These are phyloP conservation scores for Telfairia occidentalis DNA, from an alignment of 331 rosid genomes.

Conservation along the genomic window DNA sequence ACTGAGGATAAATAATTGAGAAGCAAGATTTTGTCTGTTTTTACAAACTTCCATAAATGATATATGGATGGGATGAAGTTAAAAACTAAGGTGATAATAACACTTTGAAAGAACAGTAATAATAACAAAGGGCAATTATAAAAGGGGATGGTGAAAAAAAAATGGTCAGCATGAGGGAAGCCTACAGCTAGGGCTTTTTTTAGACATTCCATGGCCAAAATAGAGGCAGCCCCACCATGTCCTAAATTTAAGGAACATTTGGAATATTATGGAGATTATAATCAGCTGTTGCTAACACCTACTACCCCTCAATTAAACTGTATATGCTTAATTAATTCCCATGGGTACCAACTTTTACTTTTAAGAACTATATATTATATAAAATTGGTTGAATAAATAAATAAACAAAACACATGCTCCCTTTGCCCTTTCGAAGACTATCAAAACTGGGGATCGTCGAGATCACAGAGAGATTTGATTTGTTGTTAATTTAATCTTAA, in stretches of 20 bases:
- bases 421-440: neutral
- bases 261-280: conserved; percentile 32
- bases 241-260: conserved; percentile 51
- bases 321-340: no score
- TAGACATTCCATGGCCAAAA: neutral
- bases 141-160: neutral
- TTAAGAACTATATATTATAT: neutral
- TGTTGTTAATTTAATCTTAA: neutral
- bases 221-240: conserved; percentile 39
- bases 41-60: neutral
- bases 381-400: neutral
- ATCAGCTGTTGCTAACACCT: conserved; percentile 26
- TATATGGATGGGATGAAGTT: neutral
- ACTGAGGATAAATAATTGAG: neutral
- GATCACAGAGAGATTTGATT: neutral
- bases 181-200: neutral
- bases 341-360: neutral
- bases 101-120: neutral
- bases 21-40: neutral
- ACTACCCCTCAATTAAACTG: conserved; percentile 12
- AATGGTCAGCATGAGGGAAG: conserved; percentile 2
- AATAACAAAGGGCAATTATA: neutral
- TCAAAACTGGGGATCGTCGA: neutral
- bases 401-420: neutral
- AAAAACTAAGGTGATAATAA: neutral